Base-by-base conservation (phyloP, 306 rosid genomes). In the Begonia masoniana region DNA sequence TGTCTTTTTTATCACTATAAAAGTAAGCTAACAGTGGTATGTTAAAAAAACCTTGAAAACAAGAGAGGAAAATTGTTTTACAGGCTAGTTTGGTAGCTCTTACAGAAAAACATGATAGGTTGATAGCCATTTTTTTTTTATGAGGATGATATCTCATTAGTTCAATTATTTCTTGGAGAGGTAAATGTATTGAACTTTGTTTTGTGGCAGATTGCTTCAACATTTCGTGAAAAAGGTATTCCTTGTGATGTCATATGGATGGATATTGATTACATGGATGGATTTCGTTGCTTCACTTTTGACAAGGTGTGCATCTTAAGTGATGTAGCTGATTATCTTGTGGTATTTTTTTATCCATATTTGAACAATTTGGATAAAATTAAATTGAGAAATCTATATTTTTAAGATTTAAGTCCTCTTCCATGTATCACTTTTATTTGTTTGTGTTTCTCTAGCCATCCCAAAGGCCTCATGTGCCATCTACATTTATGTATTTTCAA, bases 191-290 rank as follows among this genome's bases (percentile, higher is more conserved):
- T 31, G 39, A 31, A 5, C 7, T 31, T 31, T 31, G 39, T 60
- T 31, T 36, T 16, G 50, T 73, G 74, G 75, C 78, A 85, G 97
- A 72, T 84, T 68, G 69, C 97, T 43, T 73, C 63, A 62, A 82
- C 71, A 52, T 85, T 89, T 43, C 75, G 95, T 48, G 63, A 82
- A 67, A 88, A 85, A 59, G 47, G 61, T 66, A 76, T 88, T 59
- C 95, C 95, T 41, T 88, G 97, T 63, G 97, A 88, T 52, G 95
- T 82, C 56, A 57, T 88, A 70, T 88, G 97, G 97, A 85, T 88
- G 93, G 97, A 85, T 57, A 85, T 82, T 4, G 87, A 82, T 77
- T 88, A 85, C 82, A 88, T 88, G 97, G 95, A 88, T 71, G 89
- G 87, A 46, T 85, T 85, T 75, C 89, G 95, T 46, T 82, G 94